These are phyloP conservation scores for Testicularia cyperi DNA, from an alignment of 1,284 basidiomycete species.

Conservation along the genomic window DNA sequence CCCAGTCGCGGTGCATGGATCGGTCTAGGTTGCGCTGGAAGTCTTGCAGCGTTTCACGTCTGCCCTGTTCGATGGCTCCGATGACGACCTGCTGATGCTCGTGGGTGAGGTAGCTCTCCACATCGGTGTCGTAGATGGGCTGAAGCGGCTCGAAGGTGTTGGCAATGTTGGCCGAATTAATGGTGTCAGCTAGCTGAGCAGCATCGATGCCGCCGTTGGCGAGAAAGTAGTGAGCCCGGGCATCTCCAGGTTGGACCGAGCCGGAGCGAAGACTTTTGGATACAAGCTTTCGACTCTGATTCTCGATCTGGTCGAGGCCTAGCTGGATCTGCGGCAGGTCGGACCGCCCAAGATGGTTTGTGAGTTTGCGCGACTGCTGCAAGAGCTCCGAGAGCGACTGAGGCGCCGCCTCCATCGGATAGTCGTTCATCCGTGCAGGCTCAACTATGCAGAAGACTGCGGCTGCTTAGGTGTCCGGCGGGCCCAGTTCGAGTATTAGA, in stretches of 20 bases:
- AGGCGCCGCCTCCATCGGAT: conserved; percentile 38
- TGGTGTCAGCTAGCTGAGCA: conserved; percentile 73
- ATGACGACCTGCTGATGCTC: conserved; percentile 92
- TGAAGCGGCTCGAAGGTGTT: conserved; percentile 86
- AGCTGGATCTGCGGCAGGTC: conserved; percentile 82
- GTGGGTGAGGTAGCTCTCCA: conserved; percentile 77
- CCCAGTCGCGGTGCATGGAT: conserved; percentile 79
- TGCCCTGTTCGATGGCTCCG: conserved; percentile 85
- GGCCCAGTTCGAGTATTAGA: too few relatives aligned
- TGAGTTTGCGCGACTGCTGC: conserved; percentile 56
- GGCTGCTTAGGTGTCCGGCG: too few relatives aligned
- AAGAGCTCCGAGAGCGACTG: conserved; percentile 54
- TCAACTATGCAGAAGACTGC: too few relatives aligned
- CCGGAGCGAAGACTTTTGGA: conserved; percentile 47
- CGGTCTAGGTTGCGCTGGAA: conserved; percentile 80
- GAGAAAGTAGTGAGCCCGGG: conserved; percentile 65
- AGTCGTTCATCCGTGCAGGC: conserved; percentile 52
- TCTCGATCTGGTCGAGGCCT: conserved; percentile 87
- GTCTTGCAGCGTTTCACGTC: conserved; percentile 79
- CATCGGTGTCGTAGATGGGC: conserved; percentile 84
- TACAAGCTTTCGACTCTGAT: conserved; percentile 65
- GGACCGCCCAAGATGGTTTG: conserved; percentile 60
- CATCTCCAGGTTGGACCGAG: conserved; percentile 67
- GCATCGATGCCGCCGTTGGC: conserved; percentile 88
- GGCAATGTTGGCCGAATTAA: conserved; percentile 76